phyloP scores from a whole-genome alignment of 2,329 filamentous ascomycete species.

The Didymella glomerata region DNA sequence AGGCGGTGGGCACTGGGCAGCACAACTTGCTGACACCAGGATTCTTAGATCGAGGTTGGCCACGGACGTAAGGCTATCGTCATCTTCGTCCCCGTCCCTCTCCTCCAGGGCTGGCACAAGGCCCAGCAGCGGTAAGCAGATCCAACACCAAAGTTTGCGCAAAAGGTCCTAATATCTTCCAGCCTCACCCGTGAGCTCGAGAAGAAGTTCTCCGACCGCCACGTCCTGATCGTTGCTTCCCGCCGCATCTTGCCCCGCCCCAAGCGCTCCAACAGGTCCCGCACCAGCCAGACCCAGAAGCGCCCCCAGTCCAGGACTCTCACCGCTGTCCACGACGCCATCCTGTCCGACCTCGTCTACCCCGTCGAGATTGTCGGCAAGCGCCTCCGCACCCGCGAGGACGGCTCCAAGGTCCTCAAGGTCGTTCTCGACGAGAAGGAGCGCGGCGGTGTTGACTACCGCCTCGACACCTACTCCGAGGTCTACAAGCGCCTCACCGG shows the following conservation, averaged over 20 bases:
- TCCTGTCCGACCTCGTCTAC: conserved; percentile 98
- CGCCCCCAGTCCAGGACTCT: conserved; percentile 96
- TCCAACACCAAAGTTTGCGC: too few species aligned
- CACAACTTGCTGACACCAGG: conserved; percentile 63
- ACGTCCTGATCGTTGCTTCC: conserved; percentile 98
- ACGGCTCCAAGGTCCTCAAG: conserved; percentile 98
- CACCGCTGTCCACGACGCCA: conserved; percentile 97
- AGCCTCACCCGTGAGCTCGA: conserved; percentile 99
- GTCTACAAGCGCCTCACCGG: conserved; percentile 98
- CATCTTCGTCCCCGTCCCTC: conserved; percentile 99
- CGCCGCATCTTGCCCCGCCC: conserved; percentile 98
- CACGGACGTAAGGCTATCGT: conserved; percentile 99
- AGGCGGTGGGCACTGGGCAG: conserved; percentile 66
- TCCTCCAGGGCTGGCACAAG: conserved; percentile 98
- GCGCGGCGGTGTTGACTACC: conserved; percentile 98
- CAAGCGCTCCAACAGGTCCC: conserved; percentile 96
- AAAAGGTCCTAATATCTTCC: conserved; percentile 5
- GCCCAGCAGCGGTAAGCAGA: conserved; percentile 95
- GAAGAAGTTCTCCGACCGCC: conserved; percentile 99
- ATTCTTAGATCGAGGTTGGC: conserved; percentile 95
- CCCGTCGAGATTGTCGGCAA: conserved; percentile 99
- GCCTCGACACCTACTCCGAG: conserved; percentile 99
- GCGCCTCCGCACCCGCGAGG: conserved; percentile 98
- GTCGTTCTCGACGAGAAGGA: conserved; percentile 99
- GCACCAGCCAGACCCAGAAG: conserved; percentile 98